Percentiles rank a stretch among this genome's conserved stretches.
Conservation (phyloP, 2,329 filamentous ascomycete genomes). For the Colletotrichum coccodes region DNA sequence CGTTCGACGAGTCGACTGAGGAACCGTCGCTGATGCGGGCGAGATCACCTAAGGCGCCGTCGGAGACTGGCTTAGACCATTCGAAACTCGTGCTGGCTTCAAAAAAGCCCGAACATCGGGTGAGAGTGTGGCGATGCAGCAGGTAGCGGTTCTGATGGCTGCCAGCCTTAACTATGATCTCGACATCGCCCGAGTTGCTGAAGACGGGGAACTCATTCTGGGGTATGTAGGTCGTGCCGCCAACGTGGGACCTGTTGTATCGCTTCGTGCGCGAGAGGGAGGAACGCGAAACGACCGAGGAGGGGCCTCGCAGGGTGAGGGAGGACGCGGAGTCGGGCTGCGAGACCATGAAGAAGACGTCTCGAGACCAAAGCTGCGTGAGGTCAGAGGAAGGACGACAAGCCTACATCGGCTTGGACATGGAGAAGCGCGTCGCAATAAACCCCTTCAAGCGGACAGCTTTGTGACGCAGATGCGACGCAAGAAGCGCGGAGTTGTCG, state of each 20-base stretch:
- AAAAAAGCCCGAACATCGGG: constrained; percentile 94
- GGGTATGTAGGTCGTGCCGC: constrained; percentile 73
- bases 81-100: constrained; percentile 85
- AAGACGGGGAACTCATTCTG: constrained; percentile 96
- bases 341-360: constrained; percentile 65
- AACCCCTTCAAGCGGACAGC: not conserved
- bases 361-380: constrained; percentile 6
- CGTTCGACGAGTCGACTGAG: constrained; percentile 35
- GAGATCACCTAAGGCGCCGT: constrained; percentile 54
- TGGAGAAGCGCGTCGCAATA: not conserved
- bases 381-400: not conserved
- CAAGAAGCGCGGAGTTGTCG: not conserved
- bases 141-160: constrained; percentile 85
- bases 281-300: constrained; percentile 73
- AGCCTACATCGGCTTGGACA: constrained; percentile 17
- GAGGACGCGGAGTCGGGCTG: constrained; percentile 66
- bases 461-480: not conserved
- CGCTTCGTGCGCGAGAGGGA: constrained; percentile 71
- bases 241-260: constrained; percentile 84
- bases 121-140: constrained; percentile 86
- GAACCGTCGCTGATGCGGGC: constrained; percentile 62
- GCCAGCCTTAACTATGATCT: constrained; percentile 80
- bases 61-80: constrained; percentile 66
- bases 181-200: constrained; percentile 89
- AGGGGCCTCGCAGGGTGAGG: constrained; percentile 67